Conservation (phyloP, 2,329 filamentous ascomycete genomes). For the Anisogramma anomala region DNA sequence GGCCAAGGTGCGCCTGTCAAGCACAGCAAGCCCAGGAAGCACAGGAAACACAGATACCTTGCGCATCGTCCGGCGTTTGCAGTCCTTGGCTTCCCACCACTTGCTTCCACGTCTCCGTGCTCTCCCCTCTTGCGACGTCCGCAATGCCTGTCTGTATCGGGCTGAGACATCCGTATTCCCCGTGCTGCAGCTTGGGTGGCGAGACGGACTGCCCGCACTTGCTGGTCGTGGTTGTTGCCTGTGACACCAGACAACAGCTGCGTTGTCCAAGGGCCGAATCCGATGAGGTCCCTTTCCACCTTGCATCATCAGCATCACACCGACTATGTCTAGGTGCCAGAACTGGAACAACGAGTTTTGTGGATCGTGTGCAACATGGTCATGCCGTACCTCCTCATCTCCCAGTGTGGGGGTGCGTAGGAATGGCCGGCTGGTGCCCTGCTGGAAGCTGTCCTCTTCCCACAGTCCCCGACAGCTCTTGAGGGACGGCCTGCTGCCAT, state of each 20-base stretch:
- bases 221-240: neutral
- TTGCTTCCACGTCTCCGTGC: neutral
- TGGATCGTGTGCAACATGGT: neutral
- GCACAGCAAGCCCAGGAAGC: no score
- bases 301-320: slow-evolving; percentile 4
- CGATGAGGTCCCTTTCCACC: slow-evolving; percentile 7
- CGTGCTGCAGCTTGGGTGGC: neutral
- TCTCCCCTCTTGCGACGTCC: neutral
- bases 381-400: neutral
- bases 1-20: no score
- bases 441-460: neutral
- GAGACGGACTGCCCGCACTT: slow-evolving; percentile 1
- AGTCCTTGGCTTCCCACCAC: neutral
- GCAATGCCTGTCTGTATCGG: neutral
- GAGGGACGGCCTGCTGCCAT: slow-evolving; percentile 5
- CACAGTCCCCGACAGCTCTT: neutral
- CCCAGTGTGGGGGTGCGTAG: slow-evolving; percentile 6
- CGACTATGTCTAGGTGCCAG: neutral
- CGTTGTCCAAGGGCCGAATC: neutral
- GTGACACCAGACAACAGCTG: neutral
- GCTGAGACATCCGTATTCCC: slow-evolving; percentile 3
- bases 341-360: neutral
- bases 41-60: no score
- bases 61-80: no score
- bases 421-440: neutral